Conservation (phyloP, 2,329 filamentous ascomycete species). For the Ophiostoma australiae region DNA sequence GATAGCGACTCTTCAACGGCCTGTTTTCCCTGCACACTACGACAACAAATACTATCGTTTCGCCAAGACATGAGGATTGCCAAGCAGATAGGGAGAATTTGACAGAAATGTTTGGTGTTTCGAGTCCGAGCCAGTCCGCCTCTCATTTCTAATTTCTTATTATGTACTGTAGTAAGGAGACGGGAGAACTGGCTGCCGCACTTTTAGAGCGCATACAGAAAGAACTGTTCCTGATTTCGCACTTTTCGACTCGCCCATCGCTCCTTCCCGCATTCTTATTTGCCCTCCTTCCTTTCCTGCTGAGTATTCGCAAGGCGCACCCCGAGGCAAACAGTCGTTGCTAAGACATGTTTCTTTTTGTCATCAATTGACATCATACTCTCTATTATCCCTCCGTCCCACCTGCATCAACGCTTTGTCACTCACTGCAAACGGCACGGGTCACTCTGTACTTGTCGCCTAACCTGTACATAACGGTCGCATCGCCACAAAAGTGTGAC, state of each 20-base stretch:
- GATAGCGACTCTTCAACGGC: neutral
- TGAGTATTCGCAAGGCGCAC: neutral
- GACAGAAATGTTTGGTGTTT: neutral
- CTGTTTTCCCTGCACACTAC: neutral
- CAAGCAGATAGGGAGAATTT: neutral
- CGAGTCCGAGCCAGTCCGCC: neutral
- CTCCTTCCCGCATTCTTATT: neutral
- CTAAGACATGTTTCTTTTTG: neutral
- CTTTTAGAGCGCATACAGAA: neutral
- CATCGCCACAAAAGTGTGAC: neutral
- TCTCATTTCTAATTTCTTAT: neutral
- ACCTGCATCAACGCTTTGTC: neutral
- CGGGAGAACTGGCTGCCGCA: neutral
- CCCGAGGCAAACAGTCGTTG: neutral
- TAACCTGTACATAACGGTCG: too few species aligned
- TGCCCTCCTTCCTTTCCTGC: neutral
- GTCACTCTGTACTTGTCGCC: neutral
- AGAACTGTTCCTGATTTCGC: neutral
- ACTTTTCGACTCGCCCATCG: neutral
- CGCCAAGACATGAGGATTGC: neutral
- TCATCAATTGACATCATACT: neutral
- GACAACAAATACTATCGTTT: neutral
- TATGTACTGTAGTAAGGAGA: too few species aligned
- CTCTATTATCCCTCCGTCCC: neutral
- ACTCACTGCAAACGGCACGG: neutral